Evolutionary conservation across 1,284 basidiomycete genomes (phyloP).

Genomic region (Hemileia vastatrix): DNA sequence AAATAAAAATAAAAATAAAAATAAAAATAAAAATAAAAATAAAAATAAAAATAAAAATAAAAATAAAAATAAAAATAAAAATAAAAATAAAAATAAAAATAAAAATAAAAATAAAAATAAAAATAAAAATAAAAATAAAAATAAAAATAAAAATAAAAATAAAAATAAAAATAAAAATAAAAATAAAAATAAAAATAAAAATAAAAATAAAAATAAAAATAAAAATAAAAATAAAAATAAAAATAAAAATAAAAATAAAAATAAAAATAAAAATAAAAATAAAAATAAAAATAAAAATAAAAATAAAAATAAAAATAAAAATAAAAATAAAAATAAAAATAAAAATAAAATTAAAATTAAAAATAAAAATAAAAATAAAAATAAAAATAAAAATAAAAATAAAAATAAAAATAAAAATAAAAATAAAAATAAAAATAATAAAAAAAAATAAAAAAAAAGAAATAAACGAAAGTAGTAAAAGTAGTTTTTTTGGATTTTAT

Average conservation of each 20-base stretch:
- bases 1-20: neutral
- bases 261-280: neutral
- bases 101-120: neutral
- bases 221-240: neutral
- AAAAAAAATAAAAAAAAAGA: too few species aligned
- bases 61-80: constrained; percentile 2
- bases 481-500: too few species aligned
- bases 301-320: neutral
- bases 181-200: neutral
- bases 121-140: neutral
- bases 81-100: neutral
- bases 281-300: neutral
- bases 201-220: neutral
- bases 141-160: neutral
- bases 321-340: neutral
- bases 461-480: too few species aligned
- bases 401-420: too few species aligned
- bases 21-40: neutral
- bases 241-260: neutral
- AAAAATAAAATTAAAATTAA: neutral
- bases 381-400: too few species aligned
- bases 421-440: too few species aligned
- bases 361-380: too few species aligned
- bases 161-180: neutral
- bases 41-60: neutral